These are phyloP conservation scores for Cicer yamashitae DNA, from an alignment of 306 rosid species.

Conservation along the genomic window DNA sequence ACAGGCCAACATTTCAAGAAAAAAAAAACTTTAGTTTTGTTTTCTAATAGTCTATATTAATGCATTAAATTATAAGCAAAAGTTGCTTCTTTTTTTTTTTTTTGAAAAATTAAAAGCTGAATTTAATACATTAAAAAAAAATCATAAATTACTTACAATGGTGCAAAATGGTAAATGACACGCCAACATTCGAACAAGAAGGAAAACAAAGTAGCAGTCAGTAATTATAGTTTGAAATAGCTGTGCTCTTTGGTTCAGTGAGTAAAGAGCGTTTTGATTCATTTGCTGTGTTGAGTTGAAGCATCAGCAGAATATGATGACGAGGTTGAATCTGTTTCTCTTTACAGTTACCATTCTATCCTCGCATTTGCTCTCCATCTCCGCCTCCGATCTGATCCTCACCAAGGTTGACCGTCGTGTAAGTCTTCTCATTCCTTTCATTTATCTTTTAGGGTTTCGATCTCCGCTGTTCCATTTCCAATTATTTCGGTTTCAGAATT, in stretches of 20 bases:
- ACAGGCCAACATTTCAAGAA: too few species aligned
- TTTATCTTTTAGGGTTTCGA: constrained; percentile 47
- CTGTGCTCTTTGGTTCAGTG: background rate
- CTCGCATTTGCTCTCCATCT: constrained; percentile 68
- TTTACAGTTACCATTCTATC: constrained; percentile 55
- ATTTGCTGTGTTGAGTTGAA: constrained; percentile 38
- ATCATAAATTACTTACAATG: background rate
- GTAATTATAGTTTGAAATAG: background rate
- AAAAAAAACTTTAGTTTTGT: too few species aligned
- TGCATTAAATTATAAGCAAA: too few species aligned
- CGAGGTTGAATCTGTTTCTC: constrained; percentile 56
- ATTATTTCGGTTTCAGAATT: background rate
- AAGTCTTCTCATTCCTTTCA: constrained; percentile 43
- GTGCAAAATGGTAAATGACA: constrained; percentile 5
- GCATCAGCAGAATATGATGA: background rate
- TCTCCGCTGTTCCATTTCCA: background rate
- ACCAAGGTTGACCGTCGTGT: constrained; percentile 96
- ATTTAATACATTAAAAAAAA: background rate
- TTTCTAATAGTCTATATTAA: too few species aligned
- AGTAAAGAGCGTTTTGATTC: background rate
- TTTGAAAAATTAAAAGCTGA: background rate
- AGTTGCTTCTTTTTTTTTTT: too few species aligned
- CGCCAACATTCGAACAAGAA: background rate
- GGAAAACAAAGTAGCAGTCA: background rate
- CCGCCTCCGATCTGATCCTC: constrained; percentile 91